Evolutionary conservation across 352 stramenopile species (phyloP), one percentile per base, ranked within the genome.

Genomic region (Pythium utonaiense): DNA sequence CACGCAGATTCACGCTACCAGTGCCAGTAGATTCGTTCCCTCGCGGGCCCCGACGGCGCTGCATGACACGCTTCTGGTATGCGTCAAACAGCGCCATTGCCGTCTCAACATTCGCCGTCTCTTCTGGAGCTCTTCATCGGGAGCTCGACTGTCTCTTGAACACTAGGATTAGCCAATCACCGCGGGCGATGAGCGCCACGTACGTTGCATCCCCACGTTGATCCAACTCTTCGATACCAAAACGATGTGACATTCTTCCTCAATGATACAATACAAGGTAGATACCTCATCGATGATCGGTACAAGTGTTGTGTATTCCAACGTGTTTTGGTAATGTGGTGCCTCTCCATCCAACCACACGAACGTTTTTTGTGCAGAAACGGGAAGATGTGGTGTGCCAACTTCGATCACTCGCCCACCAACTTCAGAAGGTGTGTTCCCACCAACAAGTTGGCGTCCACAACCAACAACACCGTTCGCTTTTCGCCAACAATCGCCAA

Each of bases 101-200:
- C 57, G n/a, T 59, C 58, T 41, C 40, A 45, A 14, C 21, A n/a
- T 30, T 7, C 59, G 51, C 47, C 49, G 27, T 64, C 57, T 53
- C 49, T 10, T 31, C 21, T 52, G 25, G 27, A 54, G 36, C 38
- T 42, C 16, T 21, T 58, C 27, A 28, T 9, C 34, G 2, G n/a
- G n/a, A 7, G 22, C 42, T 54, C 34, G 36, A 49, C 57, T 57
- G 57, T 64, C 57, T 40, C 57, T 54, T 53, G 48, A 53, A 51
- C 58, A 24, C 22, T 34, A 12, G 19, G 21, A 47, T 22, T 30
- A 41, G 22, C 58, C 58, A 65, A 65, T 65, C 58, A 49, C 19
- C 49, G 24, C n/a, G 4, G 40, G 24, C 16, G 1, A 22, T 36
- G 9, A 1, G 3, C 21, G 49, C 50, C 50, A 58, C 30, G 50